A percentile compares a stretch with the other conserved stretches of the same genome.
Conservation (phyloP, 2,329 filamentous ascomycete species). For the Stachybotrys elegans region DNA sequence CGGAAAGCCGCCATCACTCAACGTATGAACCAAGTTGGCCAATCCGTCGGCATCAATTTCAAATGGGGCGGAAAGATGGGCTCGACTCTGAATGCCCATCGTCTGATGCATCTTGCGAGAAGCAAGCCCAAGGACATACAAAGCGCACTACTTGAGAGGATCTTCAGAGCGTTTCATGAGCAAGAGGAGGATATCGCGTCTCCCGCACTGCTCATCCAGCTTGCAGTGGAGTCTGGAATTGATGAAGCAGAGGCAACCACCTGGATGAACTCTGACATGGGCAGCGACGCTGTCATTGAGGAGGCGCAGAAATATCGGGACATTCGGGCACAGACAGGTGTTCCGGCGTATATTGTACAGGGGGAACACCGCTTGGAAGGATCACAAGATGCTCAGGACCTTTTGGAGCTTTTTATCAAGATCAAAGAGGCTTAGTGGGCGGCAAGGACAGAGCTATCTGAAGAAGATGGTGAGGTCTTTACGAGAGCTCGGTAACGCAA, state of each 20-base stretch:
- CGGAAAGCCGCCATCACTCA: conserved; percentile 19
- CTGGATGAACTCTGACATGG: conserved; percentile 7
- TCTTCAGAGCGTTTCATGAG: conserved; percentile 24
- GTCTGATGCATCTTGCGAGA: conserved; percentile 20
- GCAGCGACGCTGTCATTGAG: conserved; percentile 7
- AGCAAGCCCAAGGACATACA: conserved; percentile 9
- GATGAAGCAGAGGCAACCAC: conserved; percentile 8
- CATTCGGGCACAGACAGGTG: conserved; percentile 6
- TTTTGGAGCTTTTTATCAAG: conserved; percentile 14
- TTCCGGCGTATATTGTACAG: conserved; percentile 13
- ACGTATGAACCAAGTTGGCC: conserved; percentile 21
- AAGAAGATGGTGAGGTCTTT: no score
- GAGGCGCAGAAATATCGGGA: conserved; percentile 8
- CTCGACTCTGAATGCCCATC: conserved; percentile 27
- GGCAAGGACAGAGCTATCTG: no score
- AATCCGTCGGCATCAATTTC: conserved; percentile 27
- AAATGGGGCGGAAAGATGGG: conserved; percentile 26
- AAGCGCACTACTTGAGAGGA: conserved; percentile 16
- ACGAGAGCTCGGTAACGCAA: no score
- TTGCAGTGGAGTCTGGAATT: conserved; percentile 16
- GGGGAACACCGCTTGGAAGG: conserved; percentile 8
- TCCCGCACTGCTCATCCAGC: conserved; percentile 13
- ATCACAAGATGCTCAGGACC: conserved; percentile 8
- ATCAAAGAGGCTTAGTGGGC: conserved; percentile 11
- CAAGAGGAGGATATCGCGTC: conserved; percentile 23